These are phyloP conservation scores for Sporothrix schenckii DNA, from an alignment of 2,329 filamentous ascomycete genomes.

Conservation along the genomic window DNA sequence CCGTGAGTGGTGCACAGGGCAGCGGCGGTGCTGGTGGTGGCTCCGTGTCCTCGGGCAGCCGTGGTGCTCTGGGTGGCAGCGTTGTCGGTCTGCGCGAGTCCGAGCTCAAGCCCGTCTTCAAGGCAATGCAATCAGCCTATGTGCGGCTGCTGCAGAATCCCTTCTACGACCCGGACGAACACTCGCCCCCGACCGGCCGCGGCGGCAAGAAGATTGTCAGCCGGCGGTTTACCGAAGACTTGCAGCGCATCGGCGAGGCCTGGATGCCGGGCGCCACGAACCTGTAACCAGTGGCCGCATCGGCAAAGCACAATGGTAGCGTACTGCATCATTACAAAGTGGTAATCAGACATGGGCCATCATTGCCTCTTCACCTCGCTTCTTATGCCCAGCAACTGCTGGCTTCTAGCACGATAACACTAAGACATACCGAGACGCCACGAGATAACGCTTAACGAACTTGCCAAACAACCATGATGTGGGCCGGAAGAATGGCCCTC, in stretches of 20 bases:
- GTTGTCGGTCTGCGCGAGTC: constrained; percentile 72
- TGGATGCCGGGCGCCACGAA: constrained; percentile 76
- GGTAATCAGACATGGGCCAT: neutral
- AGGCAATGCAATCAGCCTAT: constrained; percentile 90
- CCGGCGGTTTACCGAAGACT: constrained; percentile 75
- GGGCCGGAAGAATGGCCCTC: too few species aligned
- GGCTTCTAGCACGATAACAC: neutral
- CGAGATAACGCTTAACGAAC: neutral
- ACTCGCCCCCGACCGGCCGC: constrained; percentile 60
- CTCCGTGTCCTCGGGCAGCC: constrained; percentile 21
- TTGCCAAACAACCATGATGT: neutral
- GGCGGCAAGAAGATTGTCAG: constrained; percentile 76
- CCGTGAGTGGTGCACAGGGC: constrained; percentile 37
- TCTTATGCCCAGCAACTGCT: neutral
- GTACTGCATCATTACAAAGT: neutral
- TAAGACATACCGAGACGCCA: neutral
- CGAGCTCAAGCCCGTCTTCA: constrained; percentile 89
- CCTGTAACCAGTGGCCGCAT: constrained; percentile 48
- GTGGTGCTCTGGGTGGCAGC: constrained; percentile 39
- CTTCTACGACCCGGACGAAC: constrained; percentile 89
- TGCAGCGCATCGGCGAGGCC: constrained; percentile 79
- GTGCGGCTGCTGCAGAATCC: constrained; percentile 88
- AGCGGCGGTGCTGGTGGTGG: constrained; percentile 17
- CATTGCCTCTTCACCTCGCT: neutral
- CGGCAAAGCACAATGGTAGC: neutral